Conservation (phyloP, 2,329 filamentous ascomycete genomes). For the Fusarium gaditjirri region DNA sequence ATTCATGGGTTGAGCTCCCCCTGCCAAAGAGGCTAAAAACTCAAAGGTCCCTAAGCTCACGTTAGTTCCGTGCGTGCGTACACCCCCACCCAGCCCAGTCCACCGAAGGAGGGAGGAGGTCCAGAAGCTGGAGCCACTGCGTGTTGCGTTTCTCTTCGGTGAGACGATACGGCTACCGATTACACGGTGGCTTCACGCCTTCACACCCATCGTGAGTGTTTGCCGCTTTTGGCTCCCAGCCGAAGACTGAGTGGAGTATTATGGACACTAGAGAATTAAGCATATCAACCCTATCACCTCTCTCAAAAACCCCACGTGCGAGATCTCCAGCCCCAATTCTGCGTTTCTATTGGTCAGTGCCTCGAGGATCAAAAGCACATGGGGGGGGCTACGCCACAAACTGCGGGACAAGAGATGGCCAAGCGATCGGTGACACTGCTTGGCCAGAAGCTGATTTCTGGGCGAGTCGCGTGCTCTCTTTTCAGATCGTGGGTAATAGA, state of each 20-base stretch:
- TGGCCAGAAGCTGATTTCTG: constrained; percentile 22
- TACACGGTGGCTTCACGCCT: constrained; percentile 3
- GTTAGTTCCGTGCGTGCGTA: constrained; percentile 1
- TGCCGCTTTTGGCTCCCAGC: constrained; percentile 9
- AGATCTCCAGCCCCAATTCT: neutral
- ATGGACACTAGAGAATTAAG: constrained; percentile 26
- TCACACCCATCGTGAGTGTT: constrained; percentile 23
- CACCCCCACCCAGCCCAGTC: neutral
- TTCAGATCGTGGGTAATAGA: neutral
- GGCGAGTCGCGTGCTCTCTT: constrained; percentile 26
- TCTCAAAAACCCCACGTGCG: constrained; percentile 25
- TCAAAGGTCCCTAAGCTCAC: constrained; percentile 7
- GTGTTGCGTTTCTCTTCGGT: constrained; percentile 20
- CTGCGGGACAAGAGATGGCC: constrained; percentile 17
- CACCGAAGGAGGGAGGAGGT: neutral
- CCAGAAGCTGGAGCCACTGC: constrained; percentile 10
- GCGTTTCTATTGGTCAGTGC: constrained; percentile 1
- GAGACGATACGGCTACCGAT: constrained; percentile 41
- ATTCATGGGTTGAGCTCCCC: neutral
- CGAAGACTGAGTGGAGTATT: neutral
- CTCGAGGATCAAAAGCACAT: neutral
- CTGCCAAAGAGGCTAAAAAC: constrained; percentile 2
- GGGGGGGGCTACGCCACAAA: constrained; percentile 18
- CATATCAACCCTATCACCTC: constrained; percentile 33
- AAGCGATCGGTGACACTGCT: constrained; percentile 13